A percentile compares a stretch with the other conserved stretches of the same genome.
phyloP scores from a whole-genome alignment of 2,329 filamentous ascomycete genomes.

The Colletotrichum eremochloae region DNA sequence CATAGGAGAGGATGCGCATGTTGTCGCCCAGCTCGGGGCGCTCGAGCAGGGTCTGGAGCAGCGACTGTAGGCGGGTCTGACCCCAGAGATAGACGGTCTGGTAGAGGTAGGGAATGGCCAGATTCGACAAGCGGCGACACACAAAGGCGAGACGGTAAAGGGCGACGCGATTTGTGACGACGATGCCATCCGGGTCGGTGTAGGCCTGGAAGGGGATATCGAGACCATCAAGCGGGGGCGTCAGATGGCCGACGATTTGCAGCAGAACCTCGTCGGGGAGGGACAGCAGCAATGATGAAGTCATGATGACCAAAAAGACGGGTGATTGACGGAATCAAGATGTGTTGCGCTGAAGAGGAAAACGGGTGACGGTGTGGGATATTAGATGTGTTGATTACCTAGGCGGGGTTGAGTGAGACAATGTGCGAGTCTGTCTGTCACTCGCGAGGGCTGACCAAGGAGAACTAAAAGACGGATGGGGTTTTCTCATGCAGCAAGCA shows the following conservation, averaged over 20 bases:
- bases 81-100: constrained; percentile 40
- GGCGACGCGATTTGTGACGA: constrained; percentile 37
- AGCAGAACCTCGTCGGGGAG: constrained; percentile 40
- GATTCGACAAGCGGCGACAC: constrained; percentile 33
- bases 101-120: constrained; percentile 37
- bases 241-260: constrained; percentile 39
- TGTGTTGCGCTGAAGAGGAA: neutral
- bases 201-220: constrained; percentile 38
- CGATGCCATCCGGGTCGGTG: constrained; percentile 39
- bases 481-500: constrained; percentile 15
- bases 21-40: constrained; percentile 37
- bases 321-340: neutral
- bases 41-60: constrained; percentile 39
- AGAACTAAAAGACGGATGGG: constrained; percentile 10
- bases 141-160: constrained; percentile 38
- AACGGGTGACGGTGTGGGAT: constrained; percentile 15
- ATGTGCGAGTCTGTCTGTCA: neutral
- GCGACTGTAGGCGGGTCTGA: constrained; percentile 36
- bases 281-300: constrained; percentile 24
- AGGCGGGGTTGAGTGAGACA: constrained; percentile 32
- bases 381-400: constrained; percentile 13
- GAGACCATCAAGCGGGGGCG: constrained; percentile 38
- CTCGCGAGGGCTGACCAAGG: neutral
- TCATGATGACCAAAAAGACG: constrained; percentile 3
- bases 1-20: constrained; percentile 40